Evolutionary conservation across 441 rosid species (phyloP).

Genomic region (Flueggea neowawraea): DNA sequence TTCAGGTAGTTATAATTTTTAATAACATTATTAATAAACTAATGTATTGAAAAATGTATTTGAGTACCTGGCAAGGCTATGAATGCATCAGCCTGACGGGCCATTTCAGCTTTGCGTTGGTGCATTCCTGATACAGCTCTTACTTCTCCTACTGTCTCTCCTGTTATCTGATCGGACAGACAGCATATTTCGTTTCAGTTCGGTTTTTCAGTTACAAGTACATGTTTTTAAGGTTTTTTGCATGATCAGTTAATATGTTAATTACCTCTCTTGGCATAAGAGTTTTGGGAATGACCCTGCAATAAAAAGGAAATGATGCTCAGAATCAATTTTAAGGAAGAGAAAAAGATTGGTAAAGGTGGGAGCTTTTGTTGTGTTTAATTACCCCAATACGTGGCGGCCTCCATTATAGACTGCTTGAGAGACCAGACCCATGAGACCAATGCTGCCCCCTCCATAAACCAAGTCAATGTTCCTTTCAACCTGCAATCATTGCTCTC

Average conservation of each 20-base stretch:
- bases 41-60: too few relatives aligned
- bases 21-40: too few relatives aligned
- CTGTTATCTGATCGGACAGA: conserved; percentile 57
- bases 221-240: too few relatives aligned
- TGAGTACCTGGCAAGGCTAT: conserved; percentile 85
- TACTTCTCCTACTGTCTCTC: conserved; percentile 94
- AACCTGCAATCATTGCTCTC: conserved; percentile 37
- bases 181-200: background rate
- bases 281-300: conserved; percentile 91
- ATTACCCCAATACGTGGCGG: conserved; percentile 92
- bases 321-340: background rate
- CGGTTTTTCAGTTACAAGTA: background rate
- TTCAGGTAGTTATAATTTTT: too few relatives aligned
- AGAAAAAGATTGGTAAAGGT: background rate
- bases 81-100: conserved; percentile 92
- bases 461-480: conserved; percentile 88
- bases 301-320: background rate
- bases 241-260: background rate
- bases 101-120: conserved; percentile 98
- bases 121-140: conserved; percentile 96
- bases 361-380: background rate
- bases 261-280: conserved; percentile 94
- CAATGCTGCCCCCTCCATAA: conserved; percentile 98
- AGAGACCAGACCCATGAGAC: conserved; percentile 91
- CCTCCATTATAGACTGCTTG: conserved; percentile 94